These are phyloP conservation scores for Fusarium palustre DNA, from an alignment of 2,329 filamentous ascomycete species.

Conservation along the genomic window DNA sequence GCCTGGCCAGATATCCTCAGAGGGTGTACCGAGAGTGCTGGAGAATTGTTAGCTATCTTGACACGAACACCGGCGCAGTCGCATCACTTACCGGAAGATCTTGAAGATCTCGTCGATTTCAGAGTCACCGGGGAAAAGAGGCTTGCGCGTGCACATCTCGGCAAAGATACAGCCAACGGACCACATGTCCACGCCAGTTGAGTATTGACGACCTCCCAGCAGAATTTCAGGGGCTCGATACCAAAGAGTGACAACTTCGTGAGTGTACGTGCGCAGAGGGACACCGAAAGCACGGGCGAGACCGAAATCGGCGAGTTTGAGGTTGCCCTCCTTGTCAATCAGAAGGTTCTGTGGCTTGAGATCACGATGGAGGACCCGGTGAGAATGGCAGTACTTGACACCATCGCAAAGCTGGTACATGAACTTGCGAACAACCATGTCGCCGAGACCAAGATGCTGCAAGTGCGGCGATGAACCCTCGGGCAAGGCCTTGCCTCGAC, in stretches of 20 bases:
- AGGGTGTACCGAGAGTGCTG: conserved; percentile 83
- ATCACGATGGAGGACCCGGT: conserved; percentile 87
- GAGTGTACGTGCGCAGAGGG: conserved; percentile 89
- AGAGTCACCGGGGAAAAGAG: conserved; percentile 92
- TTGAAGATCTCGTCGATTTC: conserved; percentile 61
- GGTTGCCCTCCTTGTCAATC: conserved; percentile 86
- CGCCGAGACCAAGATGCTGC: conserved; percentile 76
- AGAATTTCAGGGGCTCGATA: conserved; percentile 92
- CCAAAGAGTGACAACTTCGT: conserved; percentile 95
- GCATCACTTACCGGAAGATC: conserved; percentile 74
- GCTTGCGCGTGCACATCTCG: conserved; percentile 95
- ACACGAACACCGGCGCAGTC: neutral
- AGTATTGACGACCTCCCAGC: conserved; percentile 90
- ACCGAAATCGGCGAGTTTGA: conserved; percentile 92
- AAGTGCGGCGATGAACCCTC: conserved; percentile 76
- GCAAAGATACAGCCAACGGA: conserved; percentile 94
- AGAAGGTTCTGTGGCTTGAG: conserved; percentile 92
- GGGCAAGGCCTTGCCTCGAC: conserved; percentile 85
- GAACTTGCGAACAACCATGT: conserved; percentile 90
- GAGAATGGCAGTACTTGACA: conserved; percentile 88
- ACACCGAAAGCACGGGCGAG: conserved; percentile 91
- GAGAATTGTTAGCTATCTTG: conserved; percentile 17
- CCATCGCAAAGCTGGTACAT: conserved; percentile 90
- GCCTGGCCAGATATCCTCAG: conserved; percentile 85
- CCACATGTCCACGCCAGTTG: conserved; percentile 96